Conservation (phyloP, 2,329 filamentous ascomycete species). For the Colletotrichum sp. region DNA sequence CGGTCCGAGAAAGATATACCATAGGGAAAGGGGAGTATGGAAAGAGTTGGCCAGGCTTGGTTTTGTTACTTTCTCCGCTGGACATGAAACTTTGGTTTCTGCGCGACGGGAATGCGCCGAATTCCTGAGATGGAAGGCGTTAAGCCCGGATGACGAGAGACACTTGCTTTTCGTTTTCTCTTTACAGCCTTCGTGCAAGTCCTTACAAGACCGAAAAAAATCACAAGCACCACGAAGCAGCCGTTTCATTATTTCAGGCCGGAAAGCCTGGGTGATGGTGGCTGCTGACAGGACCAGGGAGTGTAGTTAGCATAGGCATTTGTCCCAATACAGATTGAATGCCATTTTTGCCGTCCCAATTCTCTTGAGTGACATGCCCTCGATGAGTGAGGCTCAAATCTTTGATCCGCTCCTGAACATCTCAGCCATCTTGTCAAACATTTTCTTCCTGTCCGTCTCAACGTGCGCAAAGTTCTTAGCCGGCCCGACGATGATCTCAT, state of each 20-base stretch:
- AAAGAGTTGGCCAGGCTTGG: neutral
- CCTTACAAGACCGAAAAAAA: neutral
- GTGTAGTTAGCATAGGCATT: constrained; percentile 18
- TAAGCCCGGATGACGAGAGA: neutral
- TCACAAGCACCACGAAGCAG: neutral
- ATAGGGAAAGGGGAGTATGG: neutral
- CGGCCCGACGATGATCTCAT: constrained; percentile 27
- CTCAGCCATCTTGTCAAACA: constrained; percentile 3
- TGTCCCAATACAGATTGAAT: constrained; percentile 19
- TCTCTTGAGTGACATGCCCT: neutral
- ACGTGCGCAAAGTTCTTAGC: constrained; percentile 7
- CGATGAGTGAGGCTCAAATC: neutral
- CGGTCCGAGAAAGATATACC: constrained; percentile 10
- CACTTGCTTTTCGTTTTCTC: constrained; percentile 12
- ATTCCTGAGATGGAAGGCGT: constrained; percentile 17
- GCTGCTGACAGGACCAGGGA: constrained; percentile 8
- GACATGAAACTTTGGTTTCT: constrained; percentile 4
- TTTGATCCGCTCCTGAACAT: neutral
- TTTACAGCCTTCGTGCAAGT: constrained; percentile 9
- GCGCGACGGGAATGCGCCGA: neutral
- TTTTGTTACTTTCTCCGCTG: neutral
- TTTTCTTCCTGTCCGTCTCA: constrained; percentile 1
- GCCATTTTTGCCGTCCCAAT: neutral
- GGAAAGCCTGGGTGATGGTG: constrained; percentile 3
- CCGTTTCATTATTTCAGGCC: constrained; percentile 1